A percentile compares a stretch with the other conserved stretches of the same genome.
Evolutionary conservation across 148 eudicot species (phyloP).

Genomic region (Rhododendron henanense): DNA sequence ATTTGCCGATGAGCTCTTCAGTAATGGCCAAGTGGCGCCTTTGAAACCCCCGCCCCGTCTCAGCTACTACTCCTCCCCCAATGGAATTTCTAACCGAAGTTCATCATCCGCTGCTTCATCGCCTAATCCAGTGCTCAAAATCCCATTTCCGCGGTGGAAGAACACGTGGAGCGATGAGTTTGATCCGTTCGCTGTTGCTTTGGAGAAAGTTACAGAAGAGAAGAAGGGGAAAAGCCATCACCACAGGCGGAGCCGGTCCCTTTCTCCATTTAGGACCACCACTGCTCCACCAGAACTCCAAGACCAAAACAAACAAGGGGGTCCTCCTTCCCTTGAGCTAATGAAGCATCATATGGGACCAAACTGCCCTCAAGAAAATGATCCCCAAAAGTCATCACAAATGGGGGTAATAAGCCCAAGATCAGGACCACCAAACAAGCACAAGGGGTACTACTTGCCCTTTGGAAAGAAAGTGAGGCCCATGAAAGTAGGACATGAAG

Average conservation of each 20-base stretch:
- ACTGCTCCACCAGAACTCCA: neutral
- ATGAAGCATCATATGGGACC: neutral
- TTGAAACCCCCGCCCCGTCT: slow-evolving; percentile 61
- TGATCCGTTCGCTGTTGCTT: slow-evolving; percentile 63
- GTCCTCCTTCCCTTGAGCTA: neutral
- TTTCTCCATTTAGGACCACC: slow-evolving; percentile 41
- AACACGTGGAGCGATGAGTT: slow-evolving; percentile 49
- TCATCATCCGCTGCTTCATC: slow-evolving; percentile 28
- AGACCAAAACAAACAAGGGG: neutral
- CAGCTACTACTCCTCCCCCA: slow-evolving; percentile 1
- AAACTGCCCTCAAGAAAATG: neutral
- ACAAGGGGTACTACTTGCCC: neutral
- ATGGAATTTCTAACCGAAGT: slow-evolving; percentile 22
- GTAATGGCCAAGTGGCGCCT: slow-evolving; percentile 49
- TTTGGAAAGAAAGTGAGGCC: slow-evolving; percentile 13
- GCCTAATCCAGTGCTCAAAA: slow-evolving; percentile 32
- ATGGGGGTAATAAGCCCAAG: slow-evolving; percentile 9
- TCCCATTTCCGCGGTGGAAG: slow-evolving; percentile 33
- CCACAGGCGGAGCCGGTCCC: slow-evolving; percentile 34
- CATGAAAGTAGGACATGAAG: neutral
- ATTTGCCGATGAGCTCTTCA: slow-evolving; percentile 58
- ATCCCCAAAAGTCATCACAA: neutral
- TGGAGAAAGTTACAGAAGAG: slow-evolving; percentile 54
- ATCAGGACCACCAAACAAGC: neutral
- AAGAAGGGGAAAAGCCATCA: slow-evolving; percentile 7